Evolutionary conservation across 192 early-diverging fungal species (phyloP).

Genomic region (Gigaspora rosea): DNA sequence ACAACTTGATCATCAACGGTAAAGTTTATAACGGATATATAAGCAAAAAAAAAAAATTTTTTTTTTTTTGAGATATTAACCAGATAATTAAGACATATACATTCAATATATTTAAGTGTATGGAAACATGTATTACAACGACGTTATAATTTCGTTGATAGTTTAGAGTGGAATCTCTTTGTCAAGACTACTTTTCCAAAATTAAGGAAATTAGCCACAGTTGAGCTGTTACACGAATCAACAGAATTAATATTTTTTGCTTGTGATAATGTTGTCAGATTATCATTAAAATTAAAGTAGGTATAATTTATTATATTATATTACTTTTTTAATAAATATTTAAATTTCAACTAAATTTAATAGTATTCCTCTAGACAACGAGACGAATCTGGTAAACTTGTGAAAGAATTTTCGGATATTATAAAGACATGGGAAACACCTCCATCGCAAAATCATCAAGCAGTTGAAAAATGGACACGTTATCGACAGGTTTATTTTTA

Average conservation of each 20-base stretch:
- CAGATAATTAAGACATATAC: background rate
- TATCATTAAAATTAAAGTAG: conserved; percentile 3
- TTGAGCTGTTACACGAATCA: background rate
- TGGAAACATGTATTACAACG: conserved; percentile 8
- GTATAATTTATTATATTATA: background rate
- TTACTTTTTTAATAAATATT: background rate
- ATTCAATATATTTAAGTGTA: background rate
- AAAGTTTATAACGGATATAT: background rate
- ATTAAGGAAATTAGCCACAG: background rate
- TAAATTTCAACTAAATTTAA: background rate
- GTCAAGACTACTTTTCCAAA: conserved; percentile 4
- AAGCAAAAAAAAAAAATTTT: background rate
- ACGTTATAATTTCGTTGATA: conserved; percentile 14
- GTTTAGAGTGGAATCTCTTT: conserved; percentile 13
- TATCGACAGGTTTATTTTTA: conserved; percentile 11
- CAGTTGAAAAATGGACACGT: conserved; percentile 14
- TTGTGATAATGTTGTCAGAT: conserved; percentile 6
- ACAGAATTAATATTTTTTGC: conserved; percentile 18
- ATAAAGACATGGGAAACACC: conserved; percentile 10
- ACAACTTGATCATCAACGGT: conserved; percentile 20
- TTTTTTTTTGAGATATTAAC: background rate
- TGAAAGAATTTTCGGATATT: conserved; percentile 9
- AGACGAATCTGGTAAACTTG: conserved; percentile 9
- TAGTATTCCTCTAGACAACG: background rate
- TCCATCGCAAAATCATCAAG: background rate